Evolutionary conservation across 2,329 filamentous ascomycete genomes (phyloP).

Genomic region (Monosporascus cannonballus): DNA sequence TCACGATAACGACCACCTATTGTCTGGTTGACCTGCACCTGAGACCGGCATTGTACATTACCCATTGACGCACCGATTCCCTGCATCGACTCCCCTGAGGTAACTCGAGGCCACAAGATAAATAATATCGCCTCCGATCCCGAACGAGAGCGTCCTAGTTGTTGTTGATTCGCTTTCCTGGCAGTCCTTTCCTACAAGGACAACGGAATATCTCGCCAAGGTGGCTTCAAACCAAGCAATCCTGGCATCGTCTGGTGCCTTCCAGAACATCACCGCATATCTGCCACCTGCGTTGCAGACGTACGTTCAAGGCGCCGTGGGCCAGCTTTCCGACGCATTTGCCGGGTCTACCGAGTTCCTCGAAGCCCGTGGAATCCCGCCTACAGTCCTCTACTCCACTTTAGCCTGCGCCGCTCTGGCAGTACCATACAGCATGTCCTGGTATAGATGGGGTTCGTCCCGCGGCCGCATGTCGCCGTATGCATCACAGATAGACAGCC

Average conservation of each 20-base stretch:
- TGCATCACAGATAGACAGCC: conserved; percentile 35
- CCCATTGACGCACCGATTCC: neutral
- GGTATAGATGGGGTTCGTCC: conserved; percentile 43
- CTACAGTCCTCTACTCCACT: conserved; percentile 44
- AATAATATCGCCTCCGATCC: neutral
- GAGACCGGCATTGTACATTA: neutral
- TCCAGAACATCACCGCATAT: conserved; percentile 51
- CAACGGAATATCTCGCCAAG: conserved; percentile 40
- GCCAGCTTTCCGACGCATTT: conserved; percentile 42
- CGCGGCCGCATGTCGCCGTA: conserved; percentile 47
- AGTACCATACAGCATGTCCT: conserved; percentile 47
- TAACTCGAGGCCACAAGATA: conserved; percentile 3
- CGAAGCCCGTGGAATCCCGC: conserved; percentile 43
- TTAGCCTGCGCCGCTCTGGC: conserved; percentile 42
- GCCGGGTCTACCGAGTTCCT: conserved; percentile 46
- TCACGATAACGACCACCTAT: neutral
- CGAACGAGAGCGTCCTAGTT: neutral
- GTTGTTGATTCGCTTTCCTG: conserved; percentile 9
- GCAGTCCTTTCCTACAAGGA: conserved; percentile 33
- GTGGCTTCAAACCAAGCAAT: conserved; percentile 55
- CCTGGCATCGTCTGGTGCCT: conserved; percentile 58
- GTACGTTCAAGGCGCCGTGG: conserved; percentile 48
- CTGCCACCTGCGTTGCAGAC: conserved; percentile 40
- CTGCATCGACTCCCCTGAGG: neutral
- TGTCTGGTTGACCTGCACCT: neutral